Base-by-base conservation (phyloP, 2,329 filamentous ascomycete species). In the Monilinia aucupariae region DNA sequence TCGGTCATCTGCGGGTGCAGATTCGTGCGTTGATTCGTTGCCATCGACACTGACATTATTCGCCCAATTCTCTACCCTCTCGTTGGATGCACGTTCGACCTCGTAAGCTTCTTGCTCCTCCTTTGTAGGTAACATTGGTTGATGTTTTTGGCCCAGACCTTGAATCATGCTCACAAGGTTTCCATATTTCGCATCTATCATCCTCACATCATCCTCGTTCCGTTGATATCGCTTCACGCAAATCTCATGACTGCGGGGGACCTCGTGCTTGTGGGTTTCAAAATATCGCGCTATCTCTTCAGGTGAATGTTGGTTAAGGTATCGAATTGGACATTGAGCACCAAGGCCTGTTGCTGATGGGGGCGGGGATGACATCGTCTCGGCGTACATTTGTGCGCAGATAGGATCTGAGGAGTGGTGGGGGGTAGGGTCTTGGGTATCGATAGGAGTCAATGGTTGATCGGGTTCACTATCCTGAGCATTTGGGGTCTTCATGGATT, bases 251-350 rank as follows among this genome's bases (percentile, higher is more conserved):
- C 92, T 97, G 70, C 93, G 85, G 12, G 93, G 93, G 61, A 97
- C 84, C 75, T 96, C 90, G 76, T 97, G 92, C 75, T 97, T 97
- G 78, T 97, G 92, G 59, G 87, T 92, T 75, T 97, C 91, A 72
- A 97, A 91, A 75, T 96, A 97, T 71, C 89, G 85, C 17, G 93
- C 93, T 66, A 97, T 88, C 73, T 97, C 92, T 77, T 96, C 91
- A 2, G 93, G 91, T 2, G 91, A 92, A 73, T 96, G 92, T 74
- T 96, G 88, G 75, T 97, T 89, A 73, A 97, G 80, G 77, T 89
- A 97, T 54, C 93, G 89, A 65, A 97, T 97, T 3, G 93, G 93
- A 75, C 93, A 97, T 73, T 91, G 91, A 63, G 84, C 79, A 22
- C 80, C 78, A 12, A 82, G 81, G 49, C 75, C 79, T 64, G 81